Conservation (phyloP, 2,329 filamentous ascomycete genomes). For the Talaromyces rugulosus region DNA sequence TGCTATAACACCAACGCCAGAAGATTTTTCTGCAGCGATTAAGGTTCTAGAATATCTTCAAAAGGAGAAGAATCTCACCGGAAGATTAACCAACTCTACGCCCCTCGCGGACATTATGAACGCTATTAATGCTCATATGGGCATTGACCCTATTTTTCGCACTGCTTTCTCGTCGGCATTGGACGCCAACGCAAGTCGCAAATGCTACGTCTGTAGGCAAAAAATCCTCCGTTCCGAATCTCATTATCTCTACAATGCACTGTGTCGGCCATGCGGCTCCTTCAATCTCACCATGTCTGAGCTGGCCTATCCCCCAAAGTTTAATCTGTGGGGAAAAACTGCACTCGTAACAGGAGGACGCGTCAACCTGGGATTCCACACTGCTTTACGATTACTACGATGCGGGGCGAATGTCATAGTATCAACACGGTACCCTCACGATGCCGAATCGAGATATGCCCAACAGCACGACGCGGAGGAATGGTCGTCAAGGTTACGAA, state of each 20-base stretch:
- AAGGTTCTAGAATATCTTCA: not conserved
- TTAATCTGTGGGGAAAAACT: slow-evolving; percentile 22
- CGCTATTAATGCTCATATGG: not conserved
- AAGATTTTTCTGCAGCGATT: not conserved
- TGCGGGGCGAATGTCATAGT: slow-evolving; percentile 34
- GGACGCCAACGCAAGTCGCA: not conserved
- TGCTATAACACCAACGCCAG: not conserved
- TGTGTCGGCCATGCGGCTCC: slow-evolving; percentile 31
- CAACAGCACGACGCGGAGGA: not conserved
- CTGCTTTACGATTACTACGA: slow-evolving; percentile 29
- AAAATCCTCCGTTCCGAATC: slow-evolving; percentile 12
- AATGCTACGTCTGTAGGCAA: slow-evolving; percentile 33
- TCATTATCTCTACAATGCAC: slow-evolving; percentile 23
- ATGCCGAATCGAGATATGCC: slow-evolving; percentile 28
- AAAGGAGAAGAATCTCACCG: not conserved
- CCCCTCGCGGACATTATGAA: not conserved
- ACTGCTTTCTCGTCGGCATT: not conserved
- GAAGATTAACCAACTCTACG: not conserved
- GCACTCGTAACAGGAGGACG: slow-evolving; percentile 35
- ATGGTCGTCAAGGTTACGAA: slow-evolving; percentile 16
- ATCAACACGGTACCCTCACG: slow-evolving; percentile 32
- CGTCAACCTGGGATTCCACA: slow-evolving; percentile 32
- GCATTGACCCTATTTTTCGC: not conserved
- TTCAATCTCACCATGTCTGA: slow-evolving; percentile 30
- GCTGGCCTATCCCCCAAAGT: slow-evolving; percentile 24